Base-by-base conservation (phyloP, 2,329 filamentous ascomycete species). In the Fusarium secorum region DNA sequence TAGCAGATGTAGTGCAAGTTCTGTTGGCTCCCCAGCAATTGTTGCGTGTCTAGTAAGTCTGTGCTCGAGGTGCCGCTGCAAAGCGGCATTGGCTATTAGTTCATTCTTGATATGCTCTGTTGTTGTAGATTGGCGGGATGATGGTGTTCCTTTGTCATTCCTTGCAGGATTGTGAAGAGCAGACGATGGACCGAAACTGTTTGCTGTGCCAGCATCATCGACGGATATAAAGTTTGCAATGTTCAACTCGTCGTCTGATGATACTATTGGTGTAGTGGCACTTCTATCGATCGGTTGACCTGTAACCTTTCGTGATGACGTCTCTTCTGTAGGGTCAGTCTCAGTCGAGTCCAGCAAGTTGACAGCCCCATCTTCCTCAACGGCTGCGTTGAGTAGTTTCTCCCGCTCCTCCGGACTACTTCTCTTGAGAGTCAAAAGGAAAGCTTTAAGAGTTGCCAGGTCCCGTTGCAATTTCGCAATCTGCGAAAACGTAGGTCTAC, bases 151-250 rank as follows among this genome's bases (percentile, higher is more conserved):
- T 4, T 17, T 36, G 1, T 42, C 28, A 1, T 11, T 65, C 10
- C 28, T 59, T 35, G 63, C 44, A 13, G 63, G 60, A 4, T 65
- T 65, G 7, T 65, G 61, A 0, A 65, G 20, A 3, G 63, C 63
- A 8, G 63, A 65, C 1, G 63, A 65, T 9, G 63, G 63, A 7
- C 63, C 63, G 20, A 65, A 65, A 9, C 61, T 65, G 17, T 39
- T 65, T 2, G 60, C 60, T 32, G 45, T 32, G 4, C 63, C 63
- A 13, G 38, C n/a, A 7, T 65, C 63, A 3, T 65, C 60, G 7
- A 65, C 24, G 1, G 63, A 65, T 32, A 65, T 32, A 4, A 65
- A 65, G 4, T 65, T 42, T 2, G 63, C 33, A 15, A 65, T 65
- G 4, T 65, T 46, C 0, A 60, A 1, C 28, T 65, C 63, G 3